These are phyloP conservation scores for Isabelozyma gotoi DNA, from an alignment of 805 yeast species.

Conservation along the genomic window DNA sequence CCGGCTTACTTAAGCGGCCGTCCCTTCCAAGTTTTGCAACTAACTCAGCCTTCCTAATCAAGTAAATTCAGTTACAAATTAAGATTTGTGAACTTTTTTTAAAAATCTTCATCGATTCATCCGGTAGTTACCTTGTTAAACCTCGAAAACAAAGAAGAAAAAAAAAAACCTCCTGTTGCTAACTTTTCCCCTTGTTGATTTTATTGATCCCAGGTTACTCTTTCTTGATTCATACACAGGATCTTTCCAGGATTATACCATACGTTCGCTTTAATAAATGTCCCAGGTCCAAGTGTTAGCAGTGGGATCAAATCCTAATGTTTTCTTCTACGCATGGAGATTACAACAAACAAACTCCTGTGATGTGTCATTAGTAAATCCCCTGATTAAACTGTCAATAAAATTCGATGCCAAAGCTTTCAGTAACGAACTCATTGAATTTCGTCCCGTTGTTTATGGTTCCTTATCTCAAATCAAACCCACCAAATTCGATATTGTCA, in stretches of 20 bases:
- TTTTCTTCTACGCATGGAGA: conserved; percentile 61
- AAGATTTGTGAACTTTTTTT: not conserved
- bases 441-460: conserved; percentile 14
- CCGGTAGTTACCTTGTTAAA: not conserved
- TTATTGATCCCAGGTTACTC: not conserved
- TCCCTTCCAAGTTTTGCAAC: not conserved
- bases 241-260: no score
- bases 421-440: conserved; percentile 7
- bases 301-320: conserved; percentile 58
- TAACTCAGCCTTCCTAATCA: not conserved
- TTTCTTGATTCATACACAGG: not conserved
- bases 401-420: conserved; percentile 7
- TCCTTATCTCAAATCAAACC: conserved; percentile 4
- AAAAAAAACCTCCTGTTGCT: not conserved
- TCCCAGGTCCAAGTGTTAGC: conserved; percentile 18
- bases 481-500: conserved; percentile 30
- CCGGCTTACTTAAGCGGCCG: not conserved
- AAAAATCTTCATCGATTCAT: not conserved
- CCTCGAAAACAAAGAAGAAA: not conserved
- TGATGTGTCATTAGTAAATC: conserved; percentile 39
- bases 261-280: no score
- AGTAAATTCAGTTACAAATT: not conserved
- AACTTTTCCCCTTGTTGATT: not conserved
- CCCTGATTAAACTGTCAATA: conserved; percentile 8
- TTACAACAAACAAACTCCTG: conserved; percentile 43